Base-by-base conservation (phyloP, 73 alveolate species). In the Tetrahymena borealis region DNA sequence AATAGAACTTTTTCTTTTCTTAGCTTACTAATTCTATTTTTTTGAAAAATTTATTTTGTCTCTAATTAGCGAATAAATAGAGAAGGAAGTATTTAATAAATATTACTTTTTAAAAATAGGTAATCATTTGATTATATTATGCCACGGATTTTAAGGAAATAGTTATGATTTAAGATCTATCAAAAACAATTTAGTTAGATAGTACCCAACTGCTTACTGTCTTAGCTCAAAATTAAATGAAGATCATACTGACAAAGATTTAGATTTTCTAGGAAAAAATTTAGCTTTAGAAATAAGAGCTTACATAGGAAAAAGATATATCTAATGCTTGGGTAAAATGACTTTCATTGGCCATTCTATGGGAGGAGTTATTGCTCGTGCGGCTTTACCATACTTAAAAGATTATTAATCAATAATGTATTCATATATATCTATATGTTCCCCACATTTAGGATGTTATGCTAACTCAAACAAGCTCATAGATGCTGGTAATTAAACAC, bases 141-240 rank as follows among this genome's bases (percentile, higher is more conserved):
- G 97, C 10, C 99, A 98, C 93, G 99, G 99, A 43, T 98, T 97
- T 91, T 97, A 98, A 97, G 99, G 99, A 40, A 98, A 98, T 94
- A 96, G 99, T 35, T 94, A 95, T 90, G 99, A 98, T 93, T 95
- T 98, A 99, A 94, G 99, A 78, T 94, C 98, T 31, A 90, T 98
- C 91, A 98, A 96, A 91, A 98, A 98, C 94, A 98, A 97, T 93
- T 94, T 98, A 40, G 97, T 98, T 4, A 94, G 96, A 78, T 85
- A 96, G 40, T 97, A 97, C 93, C 99, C 99, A 12, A 97, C 97
- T 39, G 98, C 97, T 35, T 95, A 98, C 91, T 96, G 97, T 90
- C 93, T 98, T 28, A 93, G 78, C 15, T 79, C 99, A 77, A 97
- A 99, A 37, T 94, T 97, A 3, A 98, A 98, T 97, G 99, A 98